Evolutionary conservation across 1,284 basidiomycete species (phyloP), one percentile per base, ranked within the genome.

Genomic region (Nidula niveotomentosa): DNA sequence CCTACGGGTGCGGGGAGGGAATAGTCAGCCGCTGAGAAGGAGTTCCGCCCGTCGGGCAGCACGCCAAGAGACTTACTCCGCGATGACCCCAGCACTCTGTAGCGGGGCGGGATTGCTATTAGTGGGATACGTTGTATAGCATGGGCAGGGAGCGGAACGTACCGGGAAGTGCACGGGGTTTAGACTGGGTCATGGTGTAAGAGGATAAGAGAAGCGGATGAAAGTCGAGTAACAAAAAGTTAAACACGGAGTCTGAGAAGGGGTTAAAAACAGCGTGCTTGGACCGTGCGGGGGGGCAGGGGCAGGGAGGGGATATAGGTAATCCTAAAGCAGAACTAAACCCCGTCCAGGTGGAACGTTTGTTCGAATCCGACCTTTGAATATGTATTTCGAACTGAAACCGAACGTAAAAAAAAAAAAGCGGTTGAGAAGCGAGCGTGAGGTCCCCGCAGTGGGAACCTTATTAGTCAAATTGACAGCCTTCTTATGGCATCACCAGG

Each of bases 51-150:
- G 23, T 23, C 23, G 36, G 23, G 43, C 45, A 53, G 39, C 39
- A 45, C 15, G 12, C 1, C 1, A 15, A 45, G 56, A 44, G 18
- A 80, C 91, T 70, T 73, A 95, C 94, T 55, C 94, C 94, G 58
- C 94, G 89, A 71, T 97, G 94, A 58, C 94, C 94, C 94, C 94
- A 96, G 71, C 94, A 96, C 63, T 94, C 91, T 78, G 48, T 13
- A 50, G 9, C 12, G 18, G 10, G 37, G 15, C 37, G 12, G 18
- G 18, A 6, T 23, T 23, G 23, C 23, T 23, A 4, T 47, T 23
- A 47, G 45, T 47, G 18, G 43, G 34, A 23, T 39, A 18, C n/a
- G 2, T 9, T 51, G 8, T 2, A 6, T 49, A 7, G 13, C 13
- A 47, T 49, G 7, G 17, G 12, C 12, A 47, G 45, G n/a, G 18